phyloP scores from a whole-genome alignment of 2,329 filamentous ascomycete genomes.

The Rachicladosporium sp. region DNA sequence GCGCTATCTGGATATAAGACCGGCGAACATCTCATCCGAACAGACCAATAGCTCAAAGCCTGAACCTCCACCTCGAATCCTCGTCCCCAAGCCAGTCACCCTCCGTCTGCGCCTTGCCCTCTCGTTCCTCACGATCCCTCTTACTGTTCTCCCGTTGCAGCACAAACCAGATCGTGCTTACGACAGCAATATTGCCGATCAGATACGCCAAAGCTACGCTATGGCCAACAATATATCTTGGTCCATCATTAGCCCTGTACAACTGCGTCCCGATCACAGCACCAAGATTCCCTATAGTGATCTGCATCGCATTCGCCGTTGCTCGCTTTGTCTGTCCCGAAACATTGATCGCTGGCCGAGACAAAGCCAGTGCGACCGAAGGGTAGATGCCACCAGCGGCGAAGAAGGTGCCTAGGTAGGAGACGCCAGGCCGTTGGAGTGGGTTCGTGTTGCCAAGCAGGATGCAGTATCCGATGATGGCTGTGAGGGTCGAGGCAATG shows the following conservation, averaged over 20 bases:
- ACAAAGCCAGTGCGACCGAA: conserved; percentile 48
- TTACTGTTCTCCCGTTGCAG: conserved; percentile 46
- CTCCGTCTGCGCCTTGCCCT: conserved; percentile 37
- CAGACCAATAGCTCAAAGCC: conserved; percentile 2
- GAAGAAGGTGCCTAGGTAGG: conserved; percentile 30
- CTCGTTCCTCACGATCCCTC: conserved; percentile 35
- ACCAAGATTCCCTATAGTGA: conserved; percentile 57
- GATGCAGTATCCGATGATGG: conserved; percentile 29
- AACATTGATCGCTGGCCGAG: conserved; percentile 62
- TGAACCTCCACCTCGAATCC: conserved; percentile 54
- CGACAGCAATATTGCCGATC: conserved; percentile 44
- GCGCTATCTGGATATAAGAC: too few relatives aligned
- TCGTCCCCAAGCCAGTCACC: conserved; percentile 49
- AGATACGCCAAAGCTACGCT: conserved; percentile 55
- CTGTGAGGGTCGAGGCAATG: conserved; percentile 33
- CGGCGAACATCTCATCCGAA: too few relatives aligned
- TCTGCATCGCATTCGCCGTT: conserved; percentile 58
- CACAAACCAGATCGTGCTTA: conserved; percentile 39
- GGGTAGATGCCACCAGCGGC: conserved; percentile 52
- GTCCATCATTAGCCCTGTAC: conserved; percentile 48
- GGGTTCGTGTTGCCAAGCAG: conserved; percentile 23
- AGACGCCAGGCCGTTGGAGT: conserved; percentile 29
- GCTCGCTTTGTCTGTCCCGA: conserved; percentile 58
- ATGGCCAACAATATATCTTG: conserved; percentile 55
- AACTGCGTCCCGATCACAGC: conserved; percentile 59